Evolutionary conservation across 495 filamentous ascomycete species (phyloP).

Genomic region (Parachaetomium inaequale): DNA sequence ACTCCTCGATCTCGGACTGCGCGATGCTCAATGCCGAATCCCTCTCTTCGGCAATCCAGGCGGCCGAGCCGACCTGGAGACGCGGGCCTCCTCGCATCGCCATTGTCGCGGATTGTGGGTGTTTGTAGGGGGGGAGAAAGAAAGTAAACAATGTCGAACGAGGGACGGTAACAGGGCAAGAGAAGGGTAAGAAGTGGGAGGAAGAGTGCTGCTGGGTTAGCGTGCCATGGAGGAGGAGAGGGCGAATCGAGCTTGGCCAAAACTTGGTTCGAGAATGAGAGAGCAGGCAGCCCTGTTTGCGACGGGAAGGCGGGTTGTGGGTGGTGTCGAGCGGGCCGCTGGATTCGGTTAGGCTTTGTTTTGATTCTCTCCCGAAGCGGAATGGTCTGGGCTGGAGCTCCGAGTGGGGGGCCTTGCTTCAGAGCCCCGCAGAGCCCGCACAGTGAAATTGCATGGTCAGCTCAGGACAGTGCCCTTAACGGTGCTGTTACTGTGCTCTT

Average conservation of each 20-base stretch:
- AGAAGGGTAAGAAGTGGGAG: not conserved
- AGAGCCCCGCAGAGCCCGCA: not conserved
- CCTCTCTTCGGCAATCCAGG: slow-evolving; percentile 54
- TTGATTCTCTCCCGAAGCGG: slow-evolving; percentile 34
- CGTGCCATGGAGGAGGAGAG: slow-evolving; percentile 3
- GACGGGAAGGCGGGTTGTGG: slow-evolving; percentile 27
- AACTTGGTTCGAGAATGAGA: slow-evolving; percentile 19
- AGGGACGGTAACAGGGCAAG: not conserved
- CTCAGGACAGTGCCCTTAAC: not conserved
- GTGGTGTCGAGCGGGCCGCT: slow-evolving; percentile 22
- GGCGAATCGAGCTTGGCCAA: slow-evolving; percentile 2
- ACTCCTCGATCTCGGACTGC: slow-evolving; percentile 75
- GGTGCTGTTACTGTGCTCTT: not conserved
- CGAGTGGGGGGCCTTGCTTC: slow-evolving; percentile 20
- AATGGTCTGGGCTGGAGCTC: slow-evolving; percentile 21
- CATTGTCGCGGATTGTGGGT: slow-evolving; percentile 40
- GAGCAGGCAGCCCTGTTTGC: slow-evolving; percentile 15
- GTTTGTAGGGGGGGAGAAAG: not conserved
- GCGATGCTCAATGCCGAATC: slow-evolving; percentile 47
- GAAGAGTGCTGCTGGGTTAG: not conserved
- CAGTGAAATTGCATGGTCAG: slow-evolving; percentile 2
- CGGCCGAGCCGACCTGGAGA: slow-evolving; percentile 52
- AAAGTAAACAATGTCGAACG: slow-evolving; percentile 9
- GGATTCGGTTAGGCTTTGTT: slow-evolving; percentile 29
- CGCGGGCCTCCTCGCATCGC: slow-evolving; percentile 49